These are phyloP conservation scores for Capsella bursapastoris DNA, from an alignment of 345 rosid genomes.

Conservation along the genomic window DNA sequence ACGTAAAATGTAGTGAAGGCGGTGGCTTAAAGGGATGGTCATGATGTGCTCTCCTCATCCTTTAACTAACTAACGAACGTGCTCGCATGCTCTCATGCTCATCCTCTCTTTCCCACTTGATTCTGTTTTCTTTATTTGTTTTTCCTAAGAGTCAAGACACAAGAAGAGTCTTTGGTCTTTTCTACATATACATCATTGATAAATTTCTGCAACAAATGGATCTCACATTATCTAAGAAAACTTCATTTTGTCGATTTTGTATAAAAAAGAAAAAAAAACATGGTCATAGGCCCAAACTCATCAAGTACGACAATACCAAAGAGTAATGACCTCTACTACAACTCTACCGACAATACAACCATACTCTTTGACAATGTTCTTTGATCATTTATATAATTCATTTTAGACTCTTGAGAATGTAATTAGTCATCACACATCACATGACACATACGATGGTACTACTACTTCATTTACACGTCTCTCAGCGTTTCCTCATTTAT, in stretches of 20 bases:
- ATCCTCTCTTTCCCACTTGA: slow-evolving; percentile 27
- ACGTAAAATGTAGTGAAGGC: slow-evolving; percentile 43
- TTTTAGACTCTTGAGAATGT: background rate
- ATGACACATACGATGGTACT: no score
- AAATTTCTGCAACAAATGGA: background rate
- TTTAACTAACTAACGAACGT: slow-evolving; percentile 34
- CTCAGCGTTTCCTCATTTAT: no score
- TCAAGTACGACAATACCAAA: no score
- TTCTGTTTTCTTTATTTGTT: slow-evolving; percentile 23
- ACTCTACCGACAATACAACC: background rate
- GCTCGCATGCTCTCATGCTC: slow-evolving; percentile 37
- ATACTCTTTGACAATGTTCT: background rate
- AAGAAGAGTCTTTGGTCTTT: slow-evolving; percentile 12
- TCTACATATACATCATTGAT: background rate
- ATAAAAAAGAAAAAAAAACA: no score
- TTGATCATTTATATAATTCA: background rate
- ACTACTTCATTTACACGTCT: no score
- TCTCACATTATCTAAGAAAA: background rate
- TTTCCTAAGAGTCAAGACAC: slow-evolving; percentile 20
- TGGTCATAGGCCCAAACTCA: no score
- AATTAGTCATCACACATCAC: background rate
- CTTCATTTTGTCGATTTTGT: no score
- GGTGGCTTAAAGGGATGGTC: slow-evolving; percentile 41
- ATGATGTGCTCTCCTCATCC: slow-evolving; percentile 47
- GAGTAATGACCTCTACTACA: background rate